These are phyloP conservation scores for Leccinum obscurum DNA, from an alignment of 768 basidiomycete genomes.

Conservation along the genomic window DNA sequence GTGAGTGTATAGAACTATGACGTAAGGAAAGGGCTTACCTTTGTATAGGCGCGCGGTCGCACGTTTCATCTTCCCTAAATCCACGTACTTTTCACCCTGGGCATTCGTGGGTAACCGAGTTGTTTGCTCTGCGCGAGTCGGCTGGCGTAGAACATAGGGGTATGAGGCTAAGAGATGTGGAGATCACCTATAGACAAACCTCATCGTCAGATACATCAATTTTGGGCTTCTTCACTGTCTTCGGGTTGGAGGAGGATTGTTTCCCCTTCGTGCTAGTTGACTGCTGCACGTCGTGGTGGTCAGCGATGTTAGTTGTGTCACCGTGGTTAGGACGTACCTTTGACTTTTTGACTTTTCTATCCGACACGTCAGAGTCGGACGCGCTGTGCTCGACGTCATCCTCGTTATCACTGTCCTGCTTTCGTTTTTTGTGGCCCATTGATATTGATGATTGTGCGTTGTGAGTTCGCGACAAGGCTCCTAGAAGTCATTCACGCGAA, in stretches of 20 bases:
- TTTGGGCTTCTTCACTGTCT: constrained; percentile 41
- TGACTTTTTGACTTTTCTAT: constrained; percentile 5
- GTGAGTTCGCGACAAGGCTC: background rate
- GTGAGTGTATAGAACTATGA: constrained; percentile 30
- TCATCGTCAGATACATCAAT: constrained; percentile 8
- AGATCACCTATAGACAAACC: constrained; percentile 7
- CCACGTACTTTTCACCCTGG: constrained; percentile 50
- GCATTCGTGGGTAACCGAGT: constrained; percentile 16
- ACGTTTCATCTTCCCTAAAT: constrained; percentile 72
- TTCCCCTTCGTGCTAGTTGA: constrained; percentile 6
- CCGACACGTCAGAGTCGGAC: constrained; percentile 19
- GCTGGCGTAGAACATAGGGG: constrained; percentile 22
- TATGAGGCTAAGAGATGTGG: background rate
- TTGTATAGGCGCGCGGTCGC: constrained; percentile 55
- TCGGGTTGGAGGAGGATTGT: constrained; percentile 13
- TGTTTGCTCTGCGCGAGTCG: constrained; percentile 8
- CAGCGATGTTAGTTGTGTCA: background rate
- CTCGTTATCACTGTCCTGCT: constrained; percentile 19
- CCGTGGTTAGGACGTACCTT: constrained; percentile 13
- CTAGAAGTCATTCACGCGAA: background rate
- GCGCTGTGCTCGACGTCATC: constrained; percentile 7
- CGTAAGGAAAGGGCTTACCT: constrained; percentile 28
- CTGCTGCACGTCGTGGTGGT: background rate
- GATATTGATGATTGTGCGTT: constrained; percentile 1
- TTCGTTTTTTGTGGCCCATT: constrained; percentile 23